Evolutionary conservation across 176 grass and related monocot species (phyloP), one percentile per base, ranked within the genome.

Genomic region (Ananas comosus): DNA sequence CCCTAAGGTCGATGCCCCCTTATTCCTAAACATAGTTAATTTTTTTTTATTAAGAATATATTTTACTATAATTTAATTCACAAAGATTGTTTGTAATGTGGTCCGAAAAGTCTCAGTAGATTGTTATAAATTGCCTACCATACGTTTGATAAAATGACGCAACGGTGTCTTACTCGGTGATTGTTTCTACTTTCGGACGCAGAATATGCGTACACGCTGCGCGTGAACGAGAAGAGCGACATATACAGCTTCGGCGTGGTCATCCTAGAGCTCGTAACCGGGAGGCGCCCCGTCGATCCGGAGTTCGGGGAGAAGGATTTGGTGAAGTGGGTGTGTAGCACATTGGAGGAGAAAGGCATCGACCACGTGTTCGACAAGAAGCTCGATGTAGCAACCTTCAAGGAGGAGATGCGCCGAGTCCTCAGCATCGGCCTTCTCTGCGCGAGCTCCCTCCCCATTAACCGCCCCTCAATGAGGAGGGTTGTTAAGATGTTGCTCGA

Each of bases 231-330:
- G 72, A 74, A 74, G 23, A 74, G 49, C 7, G 72, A 74, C 22
- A 65, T 74, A 12, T 74, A 74, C 49, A 65, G 72, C 48, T 74
- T 65, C 2, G 72, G 72, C 0, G 72, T 74, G 1, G 72, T 74
- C 49, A 65, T 74, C 5, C 61, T 74, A 8, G 72, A 74, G 61
- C 58, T 74, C 0, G 61, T 74, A 1, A 65, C 72, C 1, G 72
- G 72, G 42, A 74, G 59, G 51, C 12, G 47, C 1, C 49, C 48
- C 7, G 48, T 42, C 3, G 72, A 74, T 33, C 61, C 72, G 1
- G 61, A 74, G 21, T 48, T 42, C 0, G 61, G 49, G 16, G 72
- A 74, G 10, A 64, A 74, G 57, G 54, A 74, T 17, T 18, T 74
- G 17, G 72, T 65, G 42, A 74, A 65, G 21, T 74, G 72, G 72